Evolutionary conservation across 108 stramenopile genomes (phyloP), one percentile per base, ranked within the genome.

Genomic region (Skeletonema marinoi): DNA sequence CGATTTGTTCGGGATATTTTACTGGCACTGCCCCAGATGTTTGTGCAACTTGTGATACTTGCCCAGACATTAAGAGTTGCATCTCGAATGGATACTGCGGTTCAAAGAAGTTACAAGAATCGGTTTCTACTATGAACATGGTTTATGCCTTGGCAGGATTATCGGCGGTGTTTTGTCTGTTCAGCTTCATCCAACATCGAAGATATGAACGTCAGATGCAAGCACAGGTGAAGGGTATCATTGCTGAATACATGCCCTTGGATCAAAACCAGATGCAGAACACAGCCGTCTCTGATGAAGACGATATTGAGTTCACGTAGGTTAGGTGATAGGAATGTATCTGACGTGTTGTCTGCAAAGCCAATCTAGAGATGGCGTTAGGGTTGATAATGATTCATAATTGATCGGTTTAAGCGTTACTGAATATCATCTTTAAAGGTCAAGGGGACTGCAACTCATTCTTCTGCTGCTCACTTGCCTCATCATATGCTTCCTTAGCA

Each of bases 201-300:
- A 68, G 88, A 67, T 87, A 93, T 61, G 93, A 90, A 75, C 68
- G 75, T n/a, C 87, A 90, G 80, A 93, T 96, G 92, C 86, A 96
- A 70, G 90, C 88, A 60, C 93, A 97, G 86, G 96, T 97, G 29
- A 89, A 94, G 51, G 92, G 93, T 25, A 97, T 97, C 19, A 78
- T 97, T 80, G 96, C 97, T 10, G 97, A 97, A 73, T 97, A 97
- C 78, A 96, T 92, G 90, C 91, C 91, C 5, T 69, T 92, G 7
- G 91, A 92, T 48, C 73, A 80, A 38, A 68, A 80, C 58, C 78
- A 78, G 51, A 33, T 46, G 3, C 73, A 83, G 21, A 66, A 38
- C 32, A 79, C 78, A 12, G 50, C 78, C 41, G 74, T 83, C 14
- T 63, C 82, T 9, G 82, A 83, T 32, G 82, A 83, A 51, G 82